These are phyloP conservation scores for Plasmodium yoelii DNA, from an alignment of 169 alveolate species.

Conservation along the genomic window DNA sequence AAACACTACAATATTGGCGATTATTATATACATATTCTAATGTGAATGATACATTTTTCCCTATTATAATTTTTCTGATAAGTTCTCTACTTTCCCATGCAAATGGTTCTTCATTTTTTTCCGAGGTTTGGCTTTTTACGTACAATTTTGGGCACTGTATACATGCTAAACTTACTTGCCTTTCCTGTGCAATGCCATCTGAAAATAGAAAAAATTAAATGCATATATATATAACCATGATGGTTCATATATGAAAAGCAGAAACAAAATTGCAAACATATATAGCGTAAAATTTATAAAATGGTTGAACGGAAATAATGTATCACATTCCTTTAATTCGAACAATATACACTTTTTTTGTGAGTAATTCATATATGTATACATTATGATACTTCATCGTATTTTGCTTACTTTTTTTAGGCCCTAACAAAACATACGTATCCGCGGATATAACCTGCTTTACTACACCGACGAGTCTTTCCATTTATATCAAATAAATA, in stretches of 20 bases:
- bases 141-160: conserved; percentile 50
- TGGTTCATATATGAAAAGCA: too few relatives aligned
- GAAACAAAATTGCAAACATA: neutral
- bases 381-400: too few relatives aligned
- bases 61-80: conserved; percentile 69
- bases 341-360: too few relatives aligned
- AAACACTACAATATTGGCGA: conserved; percentile 63
- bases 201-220: neutral
- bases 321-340: too few relatives aligned
- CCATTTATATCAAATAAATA: conserved; percentile 37
- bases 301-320: too few relatives aligned
- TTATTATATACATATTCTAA: conserved; percentile 60
- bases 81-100: conserved; percentile 77
- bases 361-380: too few relatives aligned
- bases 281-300: too few relatives aligned
- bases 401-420: conserved; percentile 47
- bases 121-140: conserved; percentile 55
- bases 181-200: conserved; percentile 72
- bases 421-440: conserved; percentile 65
- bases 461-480: conserved; percentile 66
- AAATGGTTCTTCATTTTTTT: conserved; percentile 70
- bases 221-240: neutral
- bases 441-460: conserved; percentile 75
- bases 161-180: conserved; percentile 66
- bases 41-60: conserved; percentile 50